Evolutionary conservation across 2,329 filamentous ascomycete species (phyloP).

Genomic region (Fusarium newnesense): DNA sequence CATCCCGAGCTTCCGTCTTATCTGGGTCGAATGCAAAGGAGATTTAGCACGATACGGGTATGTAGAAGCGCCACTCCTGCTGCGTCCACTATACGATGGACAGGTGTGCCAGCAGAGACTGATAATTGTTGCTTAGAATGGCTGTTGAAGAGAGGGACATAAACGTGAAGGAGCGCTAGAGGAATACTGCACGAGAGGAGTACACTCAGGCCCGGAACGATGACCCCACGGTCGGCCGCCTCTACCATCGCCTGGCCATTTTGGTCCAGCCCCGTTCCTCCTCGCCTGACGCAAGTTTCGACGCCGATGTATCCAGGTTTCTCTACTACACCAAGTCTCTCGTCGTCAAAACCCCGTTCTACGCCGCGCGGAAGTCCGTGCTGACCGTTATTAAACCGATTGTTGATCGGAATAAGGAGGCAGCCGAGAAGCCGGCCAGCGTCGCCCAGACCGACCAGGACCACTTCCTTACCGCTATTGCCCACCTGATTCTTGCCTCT

Average conservation of each 20-base stretch:
- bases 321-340: neutral
- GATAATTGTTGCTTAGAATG: neutral
- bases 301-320: too few relatives aligned
- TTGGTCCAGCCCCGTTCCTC: too few relatives aligned
- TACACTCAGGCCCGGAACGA: too few relatives aligned
- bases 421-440: neutral
- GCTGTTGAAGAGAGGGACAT: too few relatives aligned
- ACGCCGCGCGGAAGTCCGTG: neutral
- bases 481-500: neutral
- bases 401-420: neutral
- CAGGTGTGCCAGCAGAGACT: neutral
- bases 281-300: too few relatives aligned
- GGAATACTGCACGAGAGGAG: too few relatives aligned
- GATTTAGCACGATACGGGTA: slow-evolving; percentile 71
- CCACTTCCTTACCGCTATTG: neutral
- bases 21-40: slow-evolving; percentile 92
- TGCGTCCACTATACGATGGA: neutral
- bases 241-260: too few relatives aligned
- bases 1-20: slow-evolving; percentile 82
- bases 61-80: neutral
- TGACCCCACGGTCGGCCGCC: too few relatives aligned
- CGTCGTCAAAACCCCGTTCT: neutral
- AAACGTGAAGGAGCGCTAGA: too few relatives aligned
- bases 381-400: neutral
- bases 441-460: neutral